Evolutionary conservation across 73 alveolate species (phyloP), one percentile per base, ranked within the genome.

Genomic region (Paramecium biaurelia): DNA sequence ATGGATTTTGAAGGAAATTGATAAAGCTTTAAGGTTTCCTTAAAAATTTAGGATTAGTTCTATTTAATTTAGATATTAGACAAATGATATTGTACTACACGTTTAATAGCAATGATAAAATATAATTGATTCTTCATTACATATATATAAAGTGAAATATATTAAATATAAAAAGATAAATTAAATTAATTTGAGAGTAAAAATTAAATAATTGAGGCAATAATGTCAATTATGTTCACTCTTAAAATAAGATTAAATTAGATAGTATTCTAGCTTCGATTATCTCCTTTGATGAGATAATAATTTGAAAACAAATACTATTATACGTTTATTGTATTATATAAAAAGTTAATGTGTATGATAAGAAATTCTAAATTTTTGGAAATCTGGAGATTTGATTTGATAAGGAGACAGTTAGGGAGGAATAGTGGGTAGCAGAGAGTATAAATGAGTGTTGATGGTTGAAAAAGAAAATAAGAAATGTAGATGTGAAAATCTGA

Each of bases 221-320:
- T 26, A 30, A 63, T 63, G 41, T 32, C 45, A 26, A 63, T 63
- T 63, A 63, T 63, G 84, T 23, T 63, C 84, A 63, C 84, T 63
- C 45, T 30, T 63, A 63, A 32, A 30, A 26, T 63, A 26, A 63
- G 24, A 63, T 30, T 53, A 63, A 26, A 26, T 26, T 32, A 11
- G 41, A 63, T 63, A 63, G 84, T 63, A 63, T 63, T 63, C 84
- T 63, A 63, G 84, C 84, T 63, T 63, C 84, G 45, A 30, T 32
- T 32, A 63, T 63, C 84, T 63, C 84, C 84, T 63, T 63, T 63
- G 2, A 63, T 63, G 84, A 63, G 84, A 63, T 63, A 63, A 63
- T 26, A 32, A 63, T 63, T 26, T 49, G 84, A 63, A 63, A 63
- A 63, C 84, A 63, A 63, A 63, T 63, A 63, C 84, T 63, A 63